Conservation (phyloP, 257 asterid genomes). For the Capsicum baccatum region DNA sequence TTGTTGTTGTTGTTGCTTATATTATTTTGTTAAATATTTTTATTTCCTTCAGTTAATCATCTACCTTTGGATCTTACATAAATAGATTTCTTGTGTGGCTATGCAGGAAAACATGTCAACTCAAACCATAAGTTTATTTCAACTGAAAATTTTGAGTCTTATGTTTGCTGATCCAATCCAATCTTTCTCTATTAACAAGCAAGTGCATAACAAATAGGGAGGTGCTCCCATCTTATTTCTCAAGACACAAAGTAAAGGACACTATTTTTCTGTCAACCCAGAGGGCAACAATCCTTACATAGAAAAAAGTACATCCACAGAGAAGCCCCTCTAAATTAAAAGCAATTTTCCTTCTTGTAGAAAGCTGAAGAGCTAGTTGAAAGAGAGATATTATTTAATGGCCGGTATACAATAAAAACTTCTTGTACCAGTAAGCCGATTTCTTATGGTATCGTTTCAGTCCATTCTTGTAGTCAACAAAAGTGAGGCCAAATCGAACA, state of each 20-base stretch:
- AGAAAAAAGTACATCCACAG: not conserved
- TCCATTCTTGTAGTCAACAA: conserved; percentile 34
- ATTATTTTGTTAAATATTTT: too few species aligned
- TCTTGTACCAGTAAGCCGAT: conserved; percentile 39
- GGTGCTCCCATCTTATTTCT: not conserved
- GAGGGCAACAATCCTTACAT: not conserved
- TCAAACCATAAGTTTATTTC: not conserved
- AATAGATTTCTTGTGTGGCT: not conserved
- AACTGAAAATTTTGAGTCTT: not conserved
- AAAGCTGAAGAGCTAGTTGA: not conserved
- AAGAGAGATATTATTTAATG: not conserved
- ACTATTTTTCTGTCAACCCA: not conserved
- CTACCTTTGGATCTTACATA: not conserved
- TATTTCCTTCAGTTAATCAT: too few species aligned
- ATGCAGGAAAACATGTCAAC: not conserved
- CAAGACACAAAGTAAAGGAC: not conserved
- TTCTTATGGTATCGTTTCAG: conserved; percentile 34
- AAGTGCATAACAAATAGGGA: not conserved
- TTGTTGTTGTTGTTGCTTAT: too few species aligned
- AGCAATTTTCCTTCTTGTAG: not conserved
- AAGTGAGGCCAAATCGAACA: conserved; percentile 37
- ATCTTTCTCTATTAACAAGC: not conserved
- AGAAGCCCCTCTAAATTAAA: not conserved
- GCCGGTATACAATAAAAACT: conserved; percentile 29
- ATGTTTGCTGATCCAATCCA: not conserved